Conservation (phyloP, 2,329 filamentous ascomycete species). For the Pseudogymnoascus verrucosus region DNA sequence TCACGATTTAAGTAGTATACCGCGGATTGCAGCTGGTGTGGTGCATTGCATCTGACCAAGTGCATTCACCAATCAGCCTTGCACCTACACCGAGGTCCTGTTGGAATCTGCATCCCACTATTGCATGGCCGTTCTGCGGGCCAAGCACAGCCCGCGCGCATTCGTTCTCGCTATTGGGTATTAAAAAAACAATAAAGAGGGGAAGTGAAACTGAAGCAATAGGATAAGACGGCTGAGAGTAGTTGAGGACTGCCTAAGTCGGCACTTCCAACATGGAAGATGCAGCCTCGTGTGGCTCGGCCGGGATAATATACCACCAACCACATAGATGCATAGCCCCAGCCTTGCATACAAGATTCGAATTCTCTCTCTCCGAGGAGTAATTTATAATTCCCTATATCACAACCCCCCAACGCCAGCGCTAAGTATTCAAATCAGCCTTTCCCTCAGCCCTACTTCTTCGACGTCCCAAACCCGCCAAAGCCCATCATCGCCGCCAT, state of each 20-base stretch:
- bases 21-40: not conserved
- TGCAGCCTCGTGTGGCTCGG: not conserved
- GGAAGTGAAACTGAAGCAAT: not conserved
- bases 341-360: not conserved
- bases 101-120: not conserved
- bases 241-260: not conserved
- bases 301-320: not conserved
- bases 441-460: conserved; percentile 27
- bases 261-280: not conserved
- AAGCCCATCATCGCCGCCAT: conserved; percentile 64
- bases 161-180: not conserved
- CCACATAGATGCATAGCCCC: not conserved
- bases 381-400: not conserved
- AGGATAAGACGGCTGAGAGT: not conserved
- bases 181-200: not conserved
- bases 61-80: not conserved
- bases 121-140: not conserved
- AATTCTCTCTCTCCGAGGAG: not conserved
- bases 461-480: conserved; percentile 48
- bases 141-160: not conserved
- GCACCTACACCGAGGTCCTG: not conserved
- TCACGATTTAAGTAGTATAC: not conserved
- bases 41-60: not conserved
- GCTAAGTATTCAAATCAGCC: not conserved
- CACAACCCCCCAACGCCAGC: not conserved